Evolutionary conservation across 768 basidiomycete species (phyloP), one percentile per base, ranked within the genome.

Genomic region (Russula griseocarnosa): DNA sequence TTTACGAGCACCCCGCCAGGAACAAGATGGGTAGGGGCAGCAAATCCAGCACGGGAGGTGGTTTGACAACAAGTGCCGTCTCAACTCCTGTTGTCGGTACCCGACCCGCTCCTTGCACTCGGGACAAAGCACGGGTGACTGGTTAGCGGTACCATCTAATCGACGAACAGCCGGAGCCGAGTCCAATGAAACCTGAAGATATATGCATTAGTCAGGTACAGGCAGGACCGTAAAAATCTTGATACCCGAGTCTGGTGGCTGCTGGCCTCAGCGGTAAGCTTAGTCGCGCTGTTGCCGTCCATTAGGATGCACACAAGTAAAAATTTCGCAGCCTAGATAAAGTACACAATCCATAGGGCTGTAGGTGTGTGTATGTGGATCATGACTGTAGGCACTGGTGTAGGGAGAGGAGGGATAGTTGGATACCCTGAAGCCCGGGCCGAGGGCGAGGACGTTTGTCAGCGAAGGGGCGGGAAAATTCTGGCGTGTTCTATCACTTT

Each of bases 401-500:
- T 52, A 52, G 50, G 51, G 28, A 10, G 16, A 20, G 3, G 9
- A 6, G n/a, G 18, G 9, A 11, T 34, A 32, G 7, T 32, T 2
- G 32, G 32, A 8, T 40, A 36, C 38, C 38, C 32, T 6, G 6
- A 44, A 13, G 34, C 49, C 49, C 8, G 56, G 40, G 34, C 10
- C n/a, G 50, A 28, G 57, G 57, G 18, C 34, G 20, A 50, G 20
- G 10, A 36, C n/a, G 42, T 66, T 61, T 67, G 65, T 61, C 55
- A 66, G 42, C 58, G 22, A n/a, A 38, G 49, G 9, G 22, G 44
- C 69, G 69, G 70, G 71, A 63, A 71, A 67, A 55, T 82, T 81
- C 79, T 70, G 65, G 67, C 54, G 69, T 57, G 53, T 81, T 78
- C 78, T 64, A 78, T 73, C 71, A 72, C 70, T 65, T 73, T 69